These are phyloP conservation scores for Yamadazyma sp. DNA, from an alignment of 805 yeast species.

Conservation along the genomic window DNA sequence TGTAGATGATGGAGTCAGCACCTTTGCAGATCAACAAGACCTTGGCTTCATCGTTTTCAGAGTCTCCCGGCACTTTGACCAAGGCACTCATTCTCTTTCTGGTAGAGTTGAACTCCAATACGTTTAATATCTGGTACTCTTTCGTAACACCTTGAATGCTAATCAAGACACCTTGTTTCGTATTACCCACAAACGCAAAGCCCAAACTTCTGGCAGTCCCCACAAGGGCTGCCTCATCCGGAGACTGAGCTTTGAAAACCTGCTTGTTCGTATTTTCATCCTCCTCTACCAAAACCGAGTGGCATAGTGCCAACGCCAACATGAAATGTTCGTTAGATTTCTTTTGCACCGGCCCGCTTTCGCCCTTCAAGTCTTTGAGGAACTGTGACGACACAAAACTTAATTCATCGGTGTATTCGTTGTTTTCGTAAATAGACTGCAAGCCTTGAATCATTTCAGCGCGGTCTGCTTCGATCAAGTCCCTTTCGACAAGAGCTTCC, in stretches of 20 bases:
- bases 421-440: conserved; percentile 14
- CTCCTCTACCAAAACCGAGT: conserved; percentile 70
- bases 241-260: conserved; percentile 73
- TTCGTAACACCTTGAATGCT: conserved; percentile 68
- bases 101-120: conserved; percentile 77
- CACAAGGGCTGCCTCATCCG: conserved; percentile 85
- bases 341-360: conserved; percentile 51
- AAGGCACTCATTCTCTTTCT: conserved; percentile 88
- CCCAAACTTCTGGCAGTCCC: conserved; percentile 81
- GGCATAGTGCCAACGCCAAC: conserved; percentile 75
- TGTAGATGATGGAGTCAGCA: conserved; percentile 78
- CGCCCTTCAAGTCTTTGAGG: conserved; percentile 60
- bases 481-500: conserved; percentile 53
- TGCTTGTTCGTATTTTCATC: conserved; percentile 55
- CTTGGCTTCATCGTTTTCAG: conserved; percentile 38
- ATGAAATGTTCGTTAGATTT: conserved; percentile 69
- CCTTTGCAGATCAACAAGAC: conserved; percentile 78
- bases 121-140: conserved; percentile 70
- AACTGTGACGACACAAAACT: conserved; percentile 70
- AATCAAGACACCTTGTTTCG: conserved; percentile 65
- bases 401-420: conserved; percentile 55
- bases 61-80: conserved; percentile 64
- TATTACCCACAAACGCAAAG: conserved; percentile 61
- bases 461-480: conserved; percentile 56
- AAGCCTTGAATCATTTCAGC: conserved; percentile 52